Percentiles rank a stretch among this genome's conserved stretches.
Conservation (phyloP, 345 rosid species). For the Cochlearia excelsa region DNA sequence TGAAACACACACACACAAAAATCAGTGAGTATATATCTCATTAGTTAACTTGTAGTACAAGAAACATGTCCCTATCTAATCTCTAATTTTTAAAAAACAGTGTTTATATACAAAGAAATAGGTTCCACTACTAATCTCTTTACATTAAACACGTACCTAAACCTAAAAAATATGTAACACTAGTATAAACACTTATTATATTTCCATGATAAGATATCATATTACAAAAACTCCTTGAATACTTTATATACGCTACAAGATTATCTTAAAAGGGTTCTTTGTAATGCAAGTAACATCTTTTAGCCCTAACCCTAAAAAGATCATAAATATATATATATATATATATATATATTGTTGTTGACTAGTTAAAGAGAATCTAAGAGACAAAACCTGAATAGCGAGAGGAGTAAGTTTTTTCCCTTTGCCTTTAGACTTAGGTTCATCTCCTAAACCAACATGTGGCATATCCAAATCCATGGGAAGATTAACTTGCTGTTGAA, state of each 20-base stretch:
- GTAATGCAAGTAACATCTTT: neutral
- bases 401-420: neutral
- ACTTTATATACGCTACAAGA: neutral
- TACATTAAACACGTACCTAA: neutral
- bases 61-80: neutral
- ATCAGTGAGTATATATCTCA: too few relatives aligned
- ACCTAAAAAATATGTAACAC: neutral
- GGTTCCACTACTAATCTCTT: neutral
- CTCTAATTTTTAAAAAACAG: neutral
- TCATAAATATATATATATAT: too few relatives aligned
- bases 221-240: neutral
- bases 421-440: neutral
- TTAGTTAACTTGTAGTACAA: neutral
- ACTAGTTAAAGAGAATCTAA: neutral
- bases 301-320: neutral
- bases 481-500: neutral
- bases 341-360: too few relatives aligned
- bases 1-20: too few relatives aligned
- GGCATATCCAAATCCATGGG: slow-evolving; percentile 11
- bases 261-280: neutral
- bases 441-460: neutral
- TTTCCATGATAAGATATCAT: neutral
- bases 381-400: slow-evolving; percentile 12
- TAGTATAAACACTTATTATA: too few relatives aligned
- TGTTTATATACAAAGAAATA: too few relatives aligned